Conservation (phyloP, 2,329 filamentous ascomycete genomes). For the Talaromyces sp. region DNA sequence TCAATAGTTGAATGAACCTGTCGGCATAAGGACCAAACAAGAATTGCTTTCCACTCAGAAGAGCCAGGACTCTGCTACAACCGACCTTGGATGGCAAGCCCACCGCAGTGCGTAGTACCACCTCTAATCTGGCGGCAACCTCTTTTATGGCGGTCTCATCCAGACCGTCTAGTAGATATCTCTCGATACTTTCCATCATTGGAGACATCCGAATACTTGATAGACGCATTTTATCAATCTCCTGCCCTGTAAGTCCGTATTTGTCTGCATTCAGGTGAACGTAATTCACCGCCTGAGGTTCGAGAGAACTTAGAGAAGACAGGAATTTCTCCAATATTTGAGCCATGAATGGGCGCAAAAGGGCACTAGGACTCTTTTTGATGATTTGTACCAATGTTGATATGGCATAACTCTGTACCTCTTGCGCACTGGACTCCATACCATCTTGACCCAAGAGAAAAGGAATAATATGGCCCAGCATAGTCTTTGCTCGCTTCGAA, state of each 20-base stretch:
- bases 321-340: slow-evolving; percentile 77
- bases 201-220: slow-evolving; percentile 79
- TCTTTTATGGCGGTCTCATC: slow-evolving; percentile 73
- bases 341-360: slow-evolving; percentile 75
- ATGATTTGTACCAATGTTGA: slow-evolving; percentile 81
- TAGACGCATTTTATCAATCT: slow-evolving; percentile 83
- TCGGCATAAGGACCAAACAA: slow-evolving; percentile 73
- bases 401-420: slow-evolving; percentile 81
- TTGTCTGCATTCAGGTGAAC: slow-evolving; percentile 82
- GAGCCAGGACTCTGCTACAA: slow-evolving; percentile 78
- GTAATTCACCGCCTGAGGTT: slow-evolving; percentile 87
- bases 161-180: slow-evolving; percentile 72
- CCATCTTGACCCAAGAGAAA: slow-evolving; percentile 87
- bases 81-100: slow-evolving; percentile 93
- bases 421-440: slow-evolving; percentile 81
- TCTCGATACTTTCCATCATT: slow-evolving; percentile 86
- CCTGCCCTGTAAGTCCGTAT: slow-evolving; percentile 79
- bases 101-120: slow-evolving; percentile 77
- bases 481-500: slow-evolving; percentile 65
- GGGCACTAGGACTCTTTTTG: slow-evolving; percentile 75
- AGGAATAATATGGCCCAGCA: slow-evolving; percentile 82
- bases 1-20: slow-evolving; percentile 70
- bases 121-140: slow-evolving; percentile 68
- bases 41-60: slow-evolving; percentile 71
- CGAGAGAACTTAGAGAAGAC: slow-evolving; percentile 77